phyloP scores from a whole-genome alignment of 441 rosid species.

The Erysimum cheiri region DNA sequence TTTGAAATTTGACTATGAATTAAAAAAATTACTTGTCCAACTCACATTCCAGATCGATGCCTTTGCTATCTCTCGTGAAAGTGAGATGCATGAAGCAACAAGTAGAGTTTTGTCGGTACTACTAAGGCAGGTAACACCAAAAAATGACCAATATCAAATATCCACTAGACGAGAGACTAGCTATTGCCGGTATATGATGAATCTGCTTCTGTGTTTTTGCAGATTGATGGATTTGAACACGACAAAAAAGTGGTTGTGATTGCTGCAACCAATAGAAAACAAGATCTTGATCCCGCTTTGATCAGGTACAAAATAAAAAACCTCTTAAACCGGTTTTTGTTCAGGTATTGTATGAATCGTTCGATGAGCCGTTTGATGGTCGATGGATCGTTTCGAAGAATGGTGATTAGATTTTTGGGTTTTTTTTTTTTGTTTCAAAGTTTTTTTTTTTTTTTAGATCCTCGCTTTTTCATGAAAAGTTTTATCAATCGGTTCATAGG shows the following conservation, averaged over 20 bases:
- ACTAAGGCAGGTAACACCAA: conserved; percentile 88
- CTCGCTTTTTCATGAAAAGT: too few relatives aligned
- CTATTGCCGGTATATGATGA: neutral
- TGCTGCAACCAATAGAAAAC: conserved; percentile 95
- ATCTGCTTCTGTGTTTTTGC: conserved; percentile 31
- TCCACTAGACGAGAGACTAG: neutral
- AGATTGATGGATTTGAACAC: conserved; percentile 98
- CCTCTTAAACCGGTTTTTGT: neutral
- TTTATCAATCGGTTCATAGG: too few relatives aligned
- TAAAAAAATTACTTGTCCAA: neutral
- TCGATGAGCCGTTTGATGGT: conserved; percentile 81
- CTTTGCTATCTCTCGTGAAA: conserved; percentile 84
- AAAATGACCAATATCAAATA: neutral
- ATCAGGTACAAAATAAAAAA: conserved; percentile 64
- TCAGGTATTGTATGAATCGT: conserved; percentile 81
- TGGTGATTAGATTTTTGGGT: too few relatives aligned
- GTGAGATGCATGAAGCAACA: conserved; percentile 96
- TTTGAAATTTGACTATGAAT: conserved; percentile 12
- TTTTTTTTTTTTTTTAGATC: too few relatives aligned
- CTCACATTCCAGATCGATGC: conserved; percentile 78
- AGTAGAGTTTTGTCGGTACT: conserved; percentile 88
- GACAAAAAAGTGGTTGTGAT: conserved; percentile 87
- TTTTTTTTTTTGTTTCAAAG: too few relatives aligned
- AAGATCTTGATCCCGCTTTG: conserved; percentile 92
- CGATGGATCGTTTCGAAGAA: conserved; percentile 85